Conservation (phyloP, 495 filamentous ascomycete genomes). For the Daldinia childiae region DNA sequence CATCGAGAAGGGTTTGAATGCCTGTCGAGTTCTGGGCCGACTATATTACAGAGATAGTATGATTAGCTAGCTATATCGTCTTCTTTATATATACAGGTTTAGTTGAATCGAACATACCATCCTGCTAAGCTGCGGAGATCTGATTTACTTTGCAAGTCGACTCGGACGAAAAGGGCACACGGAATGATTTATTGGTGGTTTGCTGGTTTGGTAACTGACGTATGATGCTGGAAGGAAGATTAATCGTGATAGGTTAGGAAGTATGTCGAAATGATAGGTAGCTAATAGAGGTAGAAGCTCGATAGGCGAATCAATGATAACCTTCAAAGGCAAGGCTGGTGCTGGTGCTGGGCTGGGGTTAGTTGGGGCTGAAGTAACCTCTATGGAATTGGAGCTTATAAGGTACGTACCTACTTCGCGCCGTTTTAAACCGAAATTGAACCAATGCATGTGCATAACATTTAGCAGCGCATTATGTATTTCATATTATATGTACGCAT, state of each 20-base stretch:
- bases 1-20: constrained; percentile 98
- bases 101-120: constrained; percentile 32
- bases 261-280: constrained; percentile 4
- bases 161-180: neutral
- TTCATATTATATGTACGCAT: too few species aligned
- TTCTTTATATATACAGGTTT: neutral
- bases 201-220: neutral
- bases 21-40: constrained; percentile 98
- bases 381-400: neutral
- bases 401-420: neutral
- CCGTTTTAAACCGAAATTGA: neutral
- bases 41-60: constrained; percentile 56
- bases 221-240: constrained; percentile 10
- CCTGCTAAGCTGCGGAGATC: constrained; percentile 55
- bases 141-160: constrained; percentile 6
- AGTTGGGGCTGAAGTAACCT: neutral
- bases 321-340: constrained; percentile 24
- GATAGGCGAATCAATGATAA: constrained; percentile 12
- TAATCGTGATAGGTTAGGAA: constrained; percentile 13
- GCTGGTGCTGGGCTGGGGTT: constrained; percentile 10
- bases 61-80: constrained; percentile 30
- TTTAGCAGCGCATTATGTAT: too few species aligned
- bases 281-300: neutral
- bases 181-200: neutral
- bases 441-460: too few species aligned